Evolutionary conservation across 108 stramenopile species (phyloP), one percentile per base, ranked within the genome.

Genomic region (Epithemia pelagica): DNA sequence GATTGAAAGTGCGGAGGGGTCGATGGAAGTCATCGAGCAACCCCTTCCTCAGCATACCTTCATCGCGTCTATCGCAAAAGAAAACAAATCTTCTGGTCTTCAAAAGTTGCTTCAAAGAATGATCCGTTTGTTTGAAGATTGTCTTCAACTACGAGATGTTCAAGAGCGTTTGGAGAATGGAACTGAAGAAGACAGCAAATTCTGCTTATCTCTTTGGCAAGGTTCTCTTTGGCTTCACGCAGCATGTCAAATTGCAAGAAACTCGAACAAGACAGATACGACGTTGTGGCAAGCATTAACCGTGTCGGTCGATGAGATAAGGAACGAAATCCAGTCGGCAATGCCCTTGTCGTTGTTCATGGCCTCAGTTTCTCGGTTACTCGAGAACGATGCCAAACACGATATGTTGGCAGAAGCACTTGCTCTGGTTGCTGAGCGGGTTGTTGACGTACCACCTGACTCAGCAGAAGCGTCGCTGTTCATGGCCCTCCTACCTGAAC

Each of bases 401-500:
- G 84, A 85, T 25, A 68, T 94, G 27, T 80, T 82, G 33, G 65
- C 77, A 54, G 77, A 81, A 62, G 83, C 92, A 15, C 59, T 87
- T 29, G 69, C 70, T 26, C 58, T 89, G 18, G 72, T 94, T 22
- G 83, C 83, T 28, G 86, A 88, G 30, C 74, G 88, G 20, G 80
- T 86, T 2, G 54, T 76, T 28, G 77, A 82, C 53, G 52, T 88
- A 0, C 54, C 65, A 31, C 64, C 78, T 1, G 55, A 64, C 7
- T 76, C 85, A 54, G 74, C 79, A 26, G 92, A 94, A 67, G 77
- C 86, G 18, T 65, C 66, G 10, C 78, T 94, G 24, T 89, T 94
- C 61, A 59, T 86, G 21, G 92, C 89, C 27, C 74, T 88, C 71
- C 72, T 91, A 28, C 88, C 92, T 8, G 77, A 81, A 1, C 69